Percentiles rank a stretch among this genome's conserved stretches.
phyloP scores from a whole-genome alignment of 2,329 filamentous ascomycete species.

The Apiospora koreana region DNA sequence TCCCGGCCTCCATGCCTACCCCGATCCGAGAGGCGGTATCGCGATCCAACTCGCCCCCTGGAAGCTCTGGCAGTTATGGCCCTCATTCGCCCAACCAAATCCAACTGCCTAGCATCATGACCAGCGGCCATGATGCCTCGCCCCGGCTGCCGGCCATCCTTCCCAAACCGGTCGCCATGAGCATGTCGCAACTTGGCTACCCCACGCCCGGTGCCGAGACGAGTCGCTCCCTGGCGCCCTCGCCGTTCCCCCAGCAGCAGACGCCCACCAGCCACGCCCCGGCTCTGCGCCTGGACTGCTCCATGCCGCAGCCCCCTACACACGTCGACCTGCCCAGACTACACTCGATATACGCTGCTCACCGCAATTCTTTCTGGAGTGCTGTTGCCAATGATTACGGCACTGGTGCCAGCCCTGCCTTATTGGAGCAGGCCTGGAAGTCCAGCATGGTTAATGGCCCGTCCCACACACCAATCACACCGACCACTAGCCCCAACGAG shows the following conservation, averaged over 20 bases:
- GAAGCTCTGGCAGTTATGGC: conserved; percentile 46
- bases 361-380: conserved; percentile 73
- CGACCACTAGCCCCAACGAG: conserved; percentile 56
- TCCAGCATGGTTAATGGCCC: conserved; percentile 44
- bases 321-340: conserved; percentile 67
- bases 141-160: conserved; percentile 62
- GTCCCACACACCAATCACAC: conserved; percentile 32
- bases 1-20: conserved; percentile 49
- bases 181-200: conserved; percentile 41
- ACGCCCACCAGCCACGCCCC: conserved; percentile 38
- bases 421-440: conserved; percentile 73
- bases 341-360: conserved; percentile 67
- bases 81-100: conserved; percentile 45
- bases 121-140: conserved; percentile 41
- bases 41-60: conserved; percentile 50
- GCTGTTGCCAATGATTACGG: conserved; percentile 74
- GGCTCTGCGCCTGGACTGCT: conserved; percentile 63
- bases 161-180: conserved; percentile 62
- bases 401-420: conserved; percentile 57
- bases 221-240: conserved; percentile 45
- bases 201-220: conserved; percentile 42
- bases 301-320: conserved; percentile 38
- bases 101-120: conserved; percentile 57
- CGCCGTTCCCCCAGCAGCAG: conserved; percentile 43
- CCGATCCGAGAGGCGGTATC: conserved; percentile 51